Conservation (phyloP, 768 basidiomycete species). For the Pleurotus pulmonarius region DNA sequence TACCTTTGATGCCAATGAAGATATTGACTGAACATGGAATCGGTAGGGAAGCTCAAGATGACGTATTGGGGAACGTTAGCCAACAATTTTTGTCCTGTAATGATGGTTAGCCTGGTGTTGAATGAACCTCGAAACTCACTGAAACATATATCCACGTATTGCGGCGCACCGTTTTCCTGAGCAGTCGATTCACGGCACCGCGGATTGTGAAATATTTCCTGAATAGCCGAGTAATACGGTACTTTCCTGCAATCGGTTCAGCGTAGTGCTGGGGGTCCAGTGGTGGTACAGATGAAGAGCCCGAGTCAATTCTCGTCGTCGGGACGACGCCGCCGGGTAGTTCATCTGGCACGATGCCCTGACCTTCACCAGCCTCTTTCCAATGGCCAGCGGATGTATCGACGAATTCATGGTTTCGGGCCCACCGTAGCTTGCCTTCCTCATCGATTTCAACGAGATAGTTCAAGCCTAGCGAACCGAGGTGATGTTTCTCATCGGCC, state of each 20-base stretch:
- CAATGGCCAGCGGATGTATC: slow-evolving; percentile 60
- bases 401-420: slow-evolving; percentile 50
- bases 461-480: slow-evolving; percentile 42
- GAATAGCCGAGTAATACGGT: slow-evolving; percentile 33
- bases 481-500: background rate
- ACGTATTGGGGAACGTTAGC: slow-evolving; percentile 13
- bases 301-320: slow-evolving; percentile 13
- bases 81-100: slow-evolving; percentile 50
- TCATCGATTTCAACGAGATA: slow-evolving; percentile 57
- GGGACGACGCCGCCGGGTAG: slow-evolving; percentile 12
- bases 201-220: slow-evolving; percentile 43
- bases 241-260: slow-evolving; percentile 24
- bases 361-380: slow-evolving; percentile 57
- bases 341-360: slow-evolving; percentile 46
- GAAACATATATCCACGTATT: slow-evolving; percentile 73
- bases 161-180: slow-evolving; percentile 53
- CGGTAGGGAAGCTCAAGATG: background rate
- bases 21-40: slow-evolving; percentile 42
- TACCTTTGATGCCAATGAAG: slow-evolving; percentile 65
- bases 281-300: slow-evolving; percentile 12
- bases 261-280: slow-evolving; percentile 42
- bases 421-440: slow-evolving; percentile 55
- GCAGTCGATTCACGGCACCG: slow-evolving; percentile 49
- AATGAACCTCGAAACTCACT: slow-evolving; percentile 29
- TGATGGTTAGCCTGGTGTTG: background rate